Base-by-base conservation (phyloP, 495 filamentous ascomycete species). In the Chaetomium cochliodes region DNA sequence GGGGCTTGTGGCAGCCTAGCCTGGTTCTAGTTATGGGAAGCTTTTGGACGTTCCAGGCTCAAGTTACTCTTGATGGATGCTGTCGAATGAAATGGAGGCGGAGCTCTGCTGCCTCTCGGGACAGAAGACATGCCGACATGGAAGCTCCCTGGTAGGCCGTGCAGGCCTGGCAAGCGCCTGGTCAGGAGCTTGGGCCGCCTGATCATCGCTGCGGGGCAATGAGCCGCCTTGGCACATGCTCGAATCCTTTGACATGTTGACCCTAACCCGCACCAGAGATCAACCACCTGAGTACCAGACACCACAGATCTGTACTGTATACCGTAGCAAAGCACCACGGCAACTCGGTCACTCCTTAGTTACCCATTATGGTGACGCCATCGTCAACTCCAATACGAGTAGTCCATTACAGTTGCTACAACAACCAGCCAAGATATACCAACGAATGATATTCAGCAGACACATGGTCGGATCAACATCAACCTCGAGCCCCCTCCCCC, bases 151-250 rank as follows among this genome's bases (percentile, higher is more conserved):
- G 33, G 33, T 8, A 37, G 5, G 1, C 28, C 28, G 3, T 30
- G 28, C 28, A 30, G 28, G 28, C 33, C 33, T 37, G 33, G 6
- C 33, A 12, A 37, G 41, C 11, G 9, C 50, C 49, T 18, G 52
- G 25, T 25, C 25, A 53, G 50, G 33, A 55, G 52, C 52, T 55
- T n/a, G 52, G 28, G 18, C 51, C 52, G 11, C 16, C 30, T 9
- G 68, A 70, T 68, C 65, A 63, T 60, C 62, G 52, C 58, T 53
- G 58, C 60, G 68, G 65, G 62, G 62, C 58, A 63, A 15, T n/a
- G 50, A 25, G 13, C 11, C 49, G 22, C 2, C 50, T 26, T 52
- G 50, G 50, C 23, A 13, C 50, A 26, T 52, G 50, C 9, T 44
- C 5, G 41, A 44, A 44, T 44, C 13, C 13, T 3, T 44, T 44